These are phyloP conservation scores for Trametes cinnabarina DNA, from an alignment of 768 basidiomycete species.

Conservation along the genomic window DNA sequence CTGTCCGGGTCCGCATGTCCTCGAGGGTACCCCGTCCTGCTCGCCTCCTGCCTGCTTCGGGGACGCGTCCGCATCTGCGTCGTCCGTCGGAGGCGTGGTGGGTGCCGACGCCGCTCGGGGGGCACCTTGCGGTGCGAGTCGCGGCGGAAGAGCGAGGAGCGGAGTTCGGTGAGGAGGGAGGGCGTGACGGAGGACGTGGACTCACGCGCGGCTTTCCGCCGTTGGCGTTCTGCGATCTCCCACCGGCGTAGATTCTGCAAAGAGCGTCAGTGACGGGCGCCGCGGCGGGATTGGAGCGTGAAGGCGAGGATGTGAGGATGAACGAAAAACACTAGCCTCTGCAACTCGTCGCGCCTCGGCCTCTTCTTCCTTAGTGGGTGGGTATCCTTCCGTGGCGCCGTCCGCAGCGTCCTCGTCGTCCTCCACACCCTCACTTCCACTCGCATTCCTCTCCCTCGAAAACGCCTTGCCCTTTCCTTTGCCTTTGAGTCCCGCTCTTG, in stretches of 20 bases:
- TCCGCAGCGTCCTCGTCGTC: constrained; percentile 31
- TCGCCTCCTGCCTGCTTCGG: too few relatives aligned
- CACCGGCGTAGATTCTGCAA: constrained; percentile 69
- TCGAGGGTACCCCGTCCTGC: constrained; percentile 45
- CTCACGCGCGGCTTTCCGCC: constrained; percentile 70
- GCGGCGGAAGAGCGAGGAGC: constrained; percentile 57
- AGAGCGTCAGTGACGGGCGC: neutral
- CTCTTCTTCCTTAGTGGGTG: constrained; percentile 64
- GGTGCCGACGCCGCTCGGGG: constrained; percentile 40
- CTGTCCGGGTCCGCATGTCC: constrained; percentile 38
- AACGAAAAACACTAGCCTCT: constrained; percentile 51
- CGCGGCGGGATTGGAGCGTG: neutral
- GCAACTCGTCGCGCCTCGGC: constrained; percentile 67
- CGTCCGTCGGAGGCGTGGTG: constrained; percentile 43
- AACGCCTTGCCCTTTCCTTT: neutral
- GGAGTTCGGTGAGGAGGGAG: constrained; percentile 55
- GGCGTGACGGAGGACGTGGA: constrained; percentile 37
- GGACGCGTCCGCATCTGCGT: too few relatives aligned
- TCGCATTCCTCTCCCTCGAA: constrained; percentile 36
- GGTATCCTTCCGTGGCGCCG: constrained; percentile 44
- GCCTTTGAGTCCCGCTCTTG: neutral
- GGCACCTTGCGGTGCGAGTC: constrained; percentile 31
- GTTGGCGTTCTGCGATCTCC: constrained; percentile 74
- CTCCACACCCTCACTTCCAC: constrained; percentile 10
- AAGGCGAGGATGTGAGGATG: neutral